A percentile compares a stretch with the other conserved stretches of the same genome.
Conservation (phyloP, 23 red algal genomes). For the Gracilaria domingensis region DNA sequence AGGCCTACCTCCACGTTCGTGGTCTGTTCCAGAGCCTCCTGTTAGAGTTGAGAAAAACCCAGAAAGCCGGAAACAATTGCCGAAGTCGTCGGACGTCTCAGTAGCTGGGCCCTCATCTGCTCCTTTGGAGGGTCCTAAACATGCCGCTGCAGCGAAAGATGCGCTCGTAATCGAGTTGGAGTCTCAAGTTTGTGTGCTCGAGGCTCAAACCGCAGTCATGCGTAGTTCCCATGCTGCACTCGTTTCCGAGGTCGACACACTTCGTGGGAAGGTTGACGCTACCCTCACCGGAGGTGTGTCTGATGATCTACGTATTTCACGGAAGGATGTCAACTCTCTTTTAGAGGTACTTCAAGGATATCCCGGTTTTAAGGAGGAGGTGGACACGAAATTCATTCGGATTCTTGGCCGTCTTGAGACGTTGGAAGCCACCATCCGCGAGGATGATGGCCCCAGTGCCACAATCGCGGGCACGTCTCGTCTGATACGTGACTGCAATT, state of each 20-base stretch:
- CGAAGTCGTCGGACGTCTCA: neutral
- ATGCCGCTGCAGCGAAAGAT: neutral
- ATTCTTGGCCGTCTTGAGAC: constrained; percentile 3
- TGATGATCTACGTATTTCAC: too few species aligned
- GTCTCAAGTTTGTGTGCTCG: neutral
- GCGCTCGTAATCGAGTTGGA: constrained; percentile 1
- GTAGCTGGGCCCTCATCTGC: constrained; percentile 10
- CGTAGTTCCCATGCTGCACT: neutral
- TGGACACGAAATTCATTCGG: neutral
- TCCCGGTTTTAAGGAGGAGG: neutral
- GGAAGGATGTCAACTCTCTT: too few species aligned
- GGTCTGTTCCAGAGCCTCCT: neutral
- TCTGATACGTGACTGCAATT: too few species aligned
- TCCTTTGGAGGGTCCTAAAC: neutral
- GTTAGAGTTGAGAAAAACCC: neutral
- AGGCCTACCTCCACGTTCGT: neutral
- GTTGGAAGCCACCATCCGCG: constrained; percentile 4
- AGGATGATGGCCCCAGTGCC: neutral
- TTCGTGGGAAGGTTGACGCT: constrained; percentile 5
- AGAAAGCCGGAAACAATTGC: neutral
- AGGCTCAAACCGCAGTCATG: constrained; percentile 3
- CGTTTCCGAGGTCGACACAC: neutral
- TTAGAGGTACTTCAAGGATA: too few species aligned
- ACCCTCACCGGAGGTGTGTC: neutral
- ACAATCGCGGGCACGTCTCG: too few species aligned